phyloP scores from a whole-genome alignment of 192 early-diverging fungal genomes.

The Oehlia diaphana region DNA sequence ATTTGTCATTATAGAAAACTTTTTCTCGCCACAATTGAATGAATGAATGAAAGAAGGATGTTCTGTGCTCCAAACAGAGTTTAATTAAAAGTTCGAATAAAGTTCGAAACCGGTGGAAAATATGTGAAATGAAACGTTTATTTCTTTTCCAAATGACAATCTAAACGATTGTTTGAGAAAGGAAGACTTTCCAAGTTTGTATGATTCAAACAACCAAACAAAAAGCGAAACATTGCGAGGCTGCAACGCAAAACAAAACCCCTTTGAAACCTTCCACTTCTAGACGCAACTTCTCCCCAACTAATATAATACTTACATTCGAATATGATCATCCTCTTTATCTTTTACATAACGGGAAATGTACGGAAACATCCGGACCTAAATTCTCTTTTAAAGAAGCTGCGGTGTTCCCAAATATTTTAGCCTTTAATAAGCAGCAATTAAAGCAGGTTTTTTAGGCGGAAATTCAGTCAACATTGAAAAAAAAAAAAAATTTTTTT shows the following conservation, averaged over 20 bases:
- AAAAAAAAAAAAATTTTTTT: too few species aligned
- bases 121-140: neutral
- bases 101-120: neutral
- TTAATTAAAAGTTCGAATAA: neutral
- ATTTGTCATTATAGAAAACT: neutral
- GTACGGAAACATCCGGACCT: neutral
- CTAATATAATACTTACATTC: neutral
- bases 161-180: neutral
- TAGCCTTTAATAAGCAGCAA: neutral
- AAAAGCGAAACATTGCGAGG: neutral
- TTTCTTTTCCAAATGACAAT: neutral
- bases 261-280: neutral
- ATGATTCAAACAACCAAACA: neutral
- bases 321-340: too few species aligned
- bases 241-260: neutral
- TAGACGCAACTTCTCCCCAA: neutral
- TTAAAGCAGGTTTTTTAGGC: neutral
- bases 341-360: neutral
- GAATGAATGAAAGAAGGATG: neutral
- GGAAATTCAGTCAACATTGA: neutral
- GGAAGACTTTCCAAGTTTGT: too few species aligned
- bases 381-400: neutral
- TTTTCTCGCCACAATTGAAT: neutral
- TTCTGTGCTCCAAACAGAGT: neutral
- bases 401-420: neutral